These are phyloP conservation scores for Mortierella sp. DNA, from an alignment of 371 early-diverging fungal species.

Conservation along the genomic window DNA sequence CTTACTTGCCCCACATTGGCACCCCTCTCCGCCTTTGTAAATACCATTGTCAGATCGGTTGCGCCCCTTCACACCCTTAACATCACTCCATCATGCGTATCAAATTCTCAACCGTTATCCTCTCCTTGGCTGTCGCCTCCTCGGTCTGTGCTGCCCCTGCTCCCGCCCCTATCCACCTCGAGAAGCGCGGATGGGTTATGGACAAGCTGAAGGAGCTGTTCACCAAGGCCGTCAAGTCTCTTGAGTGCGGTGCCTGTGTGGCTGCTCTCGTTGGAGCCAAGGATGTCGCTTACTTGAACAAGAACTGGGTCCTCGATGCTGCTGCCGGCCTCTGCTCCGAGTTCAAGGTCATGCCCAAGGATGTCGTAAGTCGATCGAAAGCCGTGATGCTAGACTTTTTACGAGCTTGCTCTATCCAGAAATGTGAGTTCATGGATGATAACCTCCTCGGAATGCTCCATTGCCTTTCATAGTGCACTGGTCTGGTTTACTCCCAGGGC, in stretches of 20 bases:
- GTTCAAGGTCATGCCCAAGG: constrained; percentile 41
- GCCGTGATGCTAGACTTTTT: too few relatives aligned
- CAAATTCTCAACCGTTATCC: constrained; percentile 37
- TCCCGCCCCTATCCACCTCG: constrained; percentile 23
- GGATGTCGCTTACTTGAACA: constrained; percentile 41
- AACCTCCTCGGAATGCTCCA: neutral
- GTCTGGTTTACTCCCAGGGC: constrained; percentile 39
- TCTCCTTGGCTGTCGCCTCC: constrained; percentile 40
- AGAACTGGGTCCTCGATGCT: constrained; percentile 50
- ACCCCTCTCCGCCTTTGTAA: neutral
- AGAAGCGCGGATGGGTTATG: constrained; percentile 44
- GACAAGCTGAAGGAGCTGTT: constrained; percentile 42
- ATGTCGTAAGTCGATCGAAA: constrained; percentile 38
- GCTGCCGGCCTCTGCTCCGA: constrained; percentile 33
- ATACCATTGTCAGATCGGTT: too few relatives aligned
- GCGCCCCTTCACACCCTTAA: neutral
- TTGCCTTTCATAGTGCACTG: constrained; percentile 27
- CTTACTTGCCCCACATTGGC: neutral
- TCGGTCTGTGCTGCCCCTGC: constrained; percentile 45
- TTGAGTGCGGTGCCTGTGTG: constrained; percentile 55
- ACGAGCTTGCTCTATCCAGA: too few relatives aligned
- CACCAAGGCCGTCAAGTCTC: constrained; percentile 36
- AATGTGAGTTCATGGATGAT: too few relatives aligned
- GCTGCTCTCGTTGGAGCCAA: constrained; percentile 47
- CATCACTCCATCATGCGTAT: constrained; percentile 18